Evolutionary conservation across 1,139 yeast genomes (phyloP).

Genomic region (Scheffersomyces quercinus): DNA sequence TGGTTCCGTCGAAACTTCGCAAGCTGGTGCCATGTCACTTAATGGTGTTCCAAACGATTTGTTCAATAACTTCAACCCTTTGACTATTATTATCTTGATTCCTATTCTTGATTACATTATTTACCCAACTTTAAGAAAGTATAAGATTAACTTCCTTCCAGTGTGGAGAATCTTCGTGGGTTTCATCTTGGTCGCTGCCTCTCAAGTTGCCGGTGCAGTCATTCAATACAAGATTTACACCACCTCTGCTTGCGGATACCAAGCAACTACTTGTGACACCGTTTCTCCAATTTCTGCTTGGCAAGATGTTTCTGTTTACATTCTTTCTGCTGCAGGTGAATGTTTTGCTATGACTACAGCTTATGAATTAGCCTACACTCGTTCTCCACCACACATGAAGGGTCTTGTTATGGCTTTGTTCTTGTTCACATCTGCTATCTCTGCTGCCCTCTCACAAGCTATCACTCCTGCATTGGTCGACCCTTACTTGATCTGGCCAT

Average conservation of each 20-base stretch:
- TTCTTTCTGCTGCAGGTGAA: slow-evolving; percentile 64
- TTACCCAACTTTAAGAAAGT: slow-evolving; percentile 60
- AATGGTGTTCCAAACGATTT: slow-evolving; percentile 74
- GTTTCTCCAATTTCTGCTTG: slow-evolving; percentile 58
- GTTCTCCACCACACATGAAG: slow-evolving; percentile 68
- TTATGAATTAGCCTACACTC: slow-evolving; percentile 69
- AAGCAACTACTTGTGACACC: slow-evolving; percentile 49
- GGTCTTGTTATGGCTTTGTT: slow-evolving; percentile 69
- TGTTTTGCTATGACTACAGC: slow-evolving; percentile 70
- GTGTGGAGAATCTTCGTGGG: slow-evolving; percentile 39
- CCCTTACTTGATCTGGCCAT: slow-evolving; percentile 58
- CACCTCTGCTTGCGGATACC: slow-evolving; percentile 42
- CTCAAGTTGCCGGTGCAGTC: slow-evolving; percentile 44
- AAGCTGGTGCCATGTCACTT: slow-evolving; percentile 65
- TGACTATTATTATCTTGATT: slow-evolving; percentile 62
- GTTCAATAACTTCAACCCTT: slow-evolving; percentile 66
- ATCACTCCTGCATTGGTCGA: slow-evolving; percentile 54
- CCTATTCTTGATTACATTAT: slow-evolving; percentile 60
- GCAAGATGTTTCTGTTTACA: slow-evolving; percentile 52
- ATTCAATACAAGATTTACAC: slow-evolving; percentile 36
- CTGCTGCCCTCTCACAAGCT: slow-evolving; percentile 61
- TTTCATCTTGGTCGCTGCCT: slow-evolving; percentile 33
- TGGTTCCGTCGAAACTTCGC: slow-evolving; percentile 62
- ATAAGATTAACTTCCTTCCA: slow-evolving; percentile 39
- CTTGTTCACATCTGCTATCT: slow-evolving; percentile 58